These are phyloP conservation scores for Pelargonium australe DNA, from an alignment of 441 rosid species.

Conservation along the genomic window DNA sequence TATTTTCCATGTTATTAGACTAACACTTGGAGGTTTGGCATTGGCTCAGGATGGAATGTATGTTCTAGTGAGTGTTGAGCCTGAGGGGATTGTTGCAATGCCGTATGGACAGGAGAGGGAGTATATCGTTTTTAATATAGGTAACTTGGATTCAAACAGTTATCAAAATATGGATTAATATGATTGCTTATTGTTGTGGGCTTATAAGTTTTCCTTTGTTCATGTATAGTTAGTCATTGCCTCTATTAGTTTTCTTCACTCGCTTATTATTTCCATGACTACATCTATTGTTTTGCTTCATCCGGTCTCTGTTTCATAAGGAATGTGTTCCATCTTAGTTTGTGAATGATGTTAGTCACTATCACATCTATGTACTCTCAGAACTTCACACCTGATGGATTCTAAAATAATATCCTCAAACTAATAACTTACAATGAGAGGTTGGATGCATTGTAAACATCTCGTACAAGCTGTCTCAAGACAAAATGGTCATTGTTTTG, in stretches of 20 bases:
- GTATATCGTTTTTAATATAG: constrained; percentile 63
- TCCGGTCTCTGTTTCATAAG: neutral
- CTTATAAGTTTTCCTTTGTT: neutral
- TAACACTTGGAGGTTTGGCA: constrained; percentile 5
- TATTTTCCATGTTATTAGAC: constrained; percentile 10
- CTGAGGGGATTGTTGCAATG: constrained; percentile 80
- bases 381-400: neutral
- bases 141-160: constrained; percentile 30
- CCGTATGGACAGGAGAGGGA: constrained; percentile 47
- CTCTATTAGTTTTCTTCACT: no score
- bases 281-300: neutral
- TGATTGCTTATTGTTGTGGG: neutral
- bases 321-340: neutral
- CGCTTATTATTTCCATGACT: neutral
- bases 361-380: neutral
- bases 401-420: neutral
- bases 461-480: no score
- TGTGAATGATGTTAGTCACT: neutral
- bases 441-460: no score
- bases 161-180: neutral
- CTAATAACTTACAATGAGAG: neutral
- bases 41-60: constrained; percentile 42
- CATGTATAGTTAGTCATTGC: no score
- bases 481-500: neutral
- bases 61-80: constrained; percentile 65